phyloP scores from a whole-genome alignment of 306 rosid genomes.

The Albizia julibrissin region DNA sequence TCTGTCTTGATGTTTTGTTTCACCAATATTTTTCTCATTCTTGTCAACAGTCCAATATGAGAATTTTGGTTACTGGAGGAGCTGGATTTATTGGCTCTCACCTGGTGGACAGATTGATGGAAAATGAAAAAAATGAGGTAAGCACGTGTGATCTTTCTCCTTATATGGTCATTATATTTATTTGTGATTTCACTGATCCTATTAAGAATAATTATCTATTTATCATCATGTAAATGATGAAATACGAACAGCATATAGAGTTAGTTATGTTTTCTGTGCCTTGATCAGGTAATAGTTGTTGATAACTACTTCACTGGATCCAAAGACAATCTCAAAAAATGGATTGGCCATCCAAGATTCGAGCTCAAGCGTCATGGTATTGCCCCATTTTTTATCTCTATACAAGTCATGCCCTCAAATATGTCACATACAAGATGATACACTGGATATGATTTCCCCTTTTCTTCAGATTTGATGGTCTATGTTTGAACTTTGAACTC shows the following conservation, averaged over 20 bases:
- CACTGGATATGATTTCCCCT: background rate
- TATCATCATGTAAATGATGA: conserved; percentile 16
- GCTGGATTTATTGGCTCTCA: conserved; percentile 99
- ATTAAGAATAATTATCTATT: background rate
- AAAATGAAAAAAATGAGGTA: conserved; percentile 94
- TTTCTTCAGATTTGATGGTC: background rate
- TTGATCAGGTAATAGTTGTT: conserved; percentile 77
- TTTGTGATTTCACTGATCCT: background rate
- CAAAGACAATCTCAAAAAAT: conserved; percentile 83
- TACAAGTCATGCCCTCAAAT: conserved; percentile 16
- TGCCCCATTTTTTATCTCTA: conserved; percentile 14
- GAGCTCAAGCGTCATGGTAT: conserved; percentile 98
- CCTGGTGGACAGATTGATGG: conserved; percentile 94
- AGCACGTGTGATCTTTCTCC: conserved; percentile 24
- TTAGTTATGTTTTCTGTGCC: conserved; percentile 18
- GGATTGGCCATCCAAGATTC: conserved; percentile 98
- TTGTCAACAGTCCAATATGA: conserved; percentile 77
- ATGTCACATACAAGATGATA: conserved; percentile 4
- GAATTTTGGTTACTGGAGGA: conserved; percentile 95
- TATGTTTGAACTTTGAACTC: conserved; percentile 29
- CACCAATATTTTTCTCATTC: conserved; percentile 24
- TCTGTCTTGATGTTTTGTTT: conserved; percentile 15
- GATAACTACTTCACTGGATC: conserved; percentile 97
- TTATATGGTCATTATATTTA: conserved; percentile 9
- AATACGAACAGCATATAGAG: background rate